Evolutionary conservation across 305 asterid genomes (phyloP), one percentile per base, ranked within the genome.

Genomic region (Rubia occidens): DNA sequence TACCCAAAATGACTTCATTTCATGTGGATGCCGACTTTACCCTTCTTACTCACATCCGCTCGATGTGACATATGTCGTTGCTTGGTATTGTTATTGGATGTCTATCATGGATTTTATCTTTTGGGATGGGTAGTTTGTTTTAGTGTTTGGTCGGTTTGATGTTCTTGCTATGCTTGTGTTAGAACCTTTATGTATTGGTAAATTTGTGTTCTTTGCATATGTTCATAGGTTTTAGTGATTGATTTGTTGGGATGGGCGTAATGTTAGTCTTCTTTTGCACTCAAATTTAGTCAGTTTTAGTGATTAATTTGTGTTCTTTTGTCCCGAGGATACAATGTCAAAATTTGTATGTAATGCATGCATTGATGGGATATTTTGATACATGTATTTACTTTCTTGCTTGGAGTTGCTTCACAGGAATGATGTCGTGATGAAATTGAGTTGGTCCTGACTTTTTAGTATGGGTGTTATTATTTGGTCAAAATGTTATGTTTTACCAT

Each of bases 121-220:
- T 3, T 1, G 43, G 13, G 45, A 26, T 29, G 21, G 13, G 5
- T 26, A 18, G 21, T 49, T 66, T 32, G 47, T 2, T 9, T 43
- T 66, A 15, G 24, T 47, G 59, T 8, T 66, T 67, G 62, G 32
- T 67, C 10, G 32, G 49, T 51, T 67, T 49, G 60, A 47, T 17
- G 32, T 67, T 51, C 7, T 51, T 49, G 54, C 9, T 42, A 15
- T 10, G 64, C 42, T 0, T 1, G 15, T 60, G 42, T 60, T 3
- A 1, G 47, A 61, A 37, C 35, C 37, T 20, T 18, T 43, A 3
- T 4, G 1, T 26, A 26, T 47, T 29, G 5, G 21, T 32, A 29
- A 44, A 1, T 6, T 3, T 5, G 5, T 26, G 44, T n/a, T 29
- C 14, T 54, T 54, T n/a, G 15, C 3, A 18, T 55, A 11, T 15